Conservation (phyloP, 2,329 filamentous ascomycete species). For the Verticillium nonalfalfae region DNA sequence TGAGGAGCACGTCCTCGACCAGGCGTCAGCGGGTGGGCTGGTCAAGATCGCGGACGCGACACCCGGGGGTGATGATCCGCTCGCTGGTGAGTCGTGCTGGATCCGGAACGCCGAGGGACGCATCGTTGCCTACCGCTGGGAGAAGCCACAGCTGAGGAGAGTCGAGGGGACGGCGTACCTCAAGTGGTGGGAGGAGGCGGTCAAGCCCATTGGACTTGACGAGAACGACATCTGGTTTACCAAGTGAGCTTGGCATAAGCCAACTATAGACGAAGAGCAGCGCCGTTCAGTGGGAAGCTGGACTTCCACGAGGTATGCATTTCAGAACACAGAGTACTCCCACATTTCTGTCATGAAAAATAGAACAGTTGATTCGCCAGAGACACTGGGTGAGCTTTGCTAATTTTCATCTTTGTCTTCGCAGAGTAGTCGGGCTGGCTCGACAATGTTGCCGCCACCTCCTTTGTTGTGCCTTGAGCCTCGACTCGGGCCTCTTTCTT, state of each 20-base stretch:
- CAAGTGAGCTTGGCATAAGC: background rate
- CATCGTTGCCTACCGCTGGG: background rate
- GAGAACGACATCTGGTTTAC: background rate
- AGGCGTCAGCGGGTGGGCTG: background rate
- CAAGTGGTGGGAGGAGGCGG: background rate
- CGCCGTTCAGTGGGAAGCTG: background rate
- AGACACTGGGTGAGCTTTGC: background rate
- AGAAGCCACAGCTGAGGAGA: background rate
- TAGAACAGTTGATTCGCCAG: no score
- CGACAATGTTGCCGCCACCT: background rate
- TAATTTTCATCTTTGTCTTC: constrained; percentile 9
- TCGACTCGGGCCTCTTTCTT: background rate
- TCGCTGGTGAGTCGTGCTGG: background rate
- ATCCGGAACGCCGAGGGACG: background rate
- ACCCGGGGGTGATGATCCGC: background rate
- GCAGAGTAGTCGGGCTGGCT: background rate
- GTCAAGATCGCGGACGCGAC: background rate
- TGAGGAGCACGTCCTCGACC: background rate
- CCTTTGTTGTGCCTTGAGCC: background rate
- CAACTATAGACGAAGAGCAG: background rate
- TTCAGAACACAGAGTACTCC: no score
- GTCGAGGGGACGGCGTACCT: background rate
- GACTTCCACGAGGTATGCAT: background rate
- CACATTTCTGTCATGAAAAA: no score
- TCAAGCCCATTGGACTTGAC: background rate